phyloP scores from a whole-genome alignment of 345 rosid genomes.

The Salix viminalis region DNA sequence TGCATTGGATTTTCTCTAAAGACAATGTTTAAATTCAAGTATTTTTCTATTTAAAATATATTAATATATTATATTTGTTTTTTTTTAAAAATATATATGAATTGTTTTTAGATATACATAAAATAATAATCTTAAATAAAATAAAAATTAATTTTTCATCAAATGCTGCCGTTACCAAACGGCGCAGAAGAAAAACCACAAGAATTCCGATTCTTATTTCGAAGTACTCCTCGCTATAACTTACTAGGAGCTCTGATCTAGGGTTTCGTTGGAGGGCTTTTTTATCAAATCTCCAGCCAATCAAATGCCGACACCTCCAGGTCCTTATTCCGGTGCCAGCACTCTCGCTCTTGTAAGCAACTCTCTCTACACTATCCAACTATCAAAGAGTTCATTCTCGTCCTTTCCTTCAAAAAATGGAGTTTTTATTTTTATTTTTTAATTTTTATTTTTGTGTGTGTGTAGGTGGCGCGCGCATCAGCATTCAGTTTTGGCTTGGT shows the following conservation, averaged over 20 bases:
- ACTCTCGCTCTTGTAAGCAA: constrained; percentile 63
- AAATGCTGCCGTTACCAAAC: no score
- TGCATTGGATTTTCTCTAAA: no score
- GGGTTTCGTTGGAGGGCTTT: neutral
- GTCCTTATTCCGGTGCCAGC: constrained; percentile 86
- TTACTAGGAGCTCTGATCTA: neutral
- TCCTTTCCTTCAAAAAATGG: neutral
- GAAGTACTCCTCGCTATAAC: neutral
- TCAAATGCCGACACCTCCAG: constrained; percentile 44
- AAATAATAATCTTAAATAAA: no score
- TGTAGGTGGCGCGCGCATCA: constrained; percentile 66
- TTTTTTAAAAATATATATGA: no score
- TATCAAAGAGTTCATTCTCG: neutral
- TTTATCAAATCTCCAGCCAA: neutral
- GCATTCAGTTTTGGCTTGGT: constrained; percentile 58
- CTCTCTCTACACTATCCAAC: neutral
- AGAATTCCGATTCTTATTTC: neutral
- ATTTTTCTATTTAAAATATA: no score
- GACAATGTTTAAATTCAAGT: no score
- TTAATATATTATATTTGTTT: no score
- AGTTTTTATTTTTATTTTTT: no score
- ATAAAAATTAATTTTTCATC: no score
- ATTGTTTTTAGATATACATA: no score
- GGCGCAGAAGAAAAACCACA: neutral
- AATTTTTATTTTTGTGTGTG: neutral